A percentile compares a stretch with the other conserved stretches of the same genome.
phyloP scores from a whole-genome alignment of 257 asterid genomes.

The Verbascum thapsus region DNA sequence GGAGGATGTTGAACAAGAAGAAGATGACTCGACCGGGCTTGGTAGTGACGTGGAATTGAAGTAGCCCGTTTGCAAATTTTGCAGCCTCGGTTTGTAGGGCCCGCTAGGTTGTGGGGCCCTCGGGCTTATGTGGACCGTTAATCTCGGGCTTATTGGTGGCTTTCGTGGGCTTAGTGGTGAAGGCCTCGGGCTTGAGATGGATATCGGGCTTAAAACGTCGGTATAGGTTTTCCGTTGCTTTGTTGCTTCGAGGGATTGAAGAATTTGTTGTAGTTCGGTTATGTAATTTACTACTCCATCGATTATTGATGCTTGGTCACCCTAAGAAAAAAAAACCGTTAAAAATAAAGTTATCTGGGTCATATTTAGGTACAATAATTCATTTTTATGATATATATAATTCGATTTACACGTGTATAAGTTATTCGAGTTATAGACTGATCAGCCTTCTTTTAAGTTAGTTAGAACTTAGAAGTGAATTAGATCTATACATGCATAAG shows the following conservation, averaged over 20 bases:
- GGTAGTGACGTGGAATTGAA: constrained; percentile 36
- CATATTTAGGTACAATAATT: too few relatives aligned
- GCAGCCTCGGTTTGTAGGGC: constrained; percentile 60
- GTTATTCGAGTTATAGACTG: too few relatives aligned
- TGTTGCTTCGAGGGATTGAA: constrained; percentile 75
- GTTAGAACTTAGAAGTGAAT: too few relatives aligned
- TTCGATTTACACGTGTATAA: too few relatives aligned
- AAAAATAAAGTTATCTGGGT: too few relatives aligned
- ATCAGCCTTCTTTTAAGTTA: too few relatives aligned
- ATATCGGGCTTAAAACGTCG: constrained; percentile 69
- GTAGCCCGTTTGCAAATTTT: constrained; percentile 32
- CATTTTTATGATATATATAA: too few relatives aligned
- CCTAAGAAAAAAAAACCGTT: constrained; percentile 38
- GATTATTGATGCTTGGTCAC: constrained; percentile 96
- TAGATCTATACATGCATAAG: too few relatives aligned
- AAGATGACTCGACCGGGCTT: constrained; percentile 52
- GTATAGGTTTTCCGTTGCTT: constrained; percentile 75
- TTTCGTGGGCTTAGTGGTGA: constrained; percentile 60
- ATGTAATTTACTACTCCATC: constrained; percentile 91
- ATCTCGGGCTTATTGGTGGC: constrained; percentile 74
- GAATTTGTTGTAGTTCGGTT: constrained; percentile 75
- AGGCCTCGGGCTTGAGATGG: constrained; percentile 55
- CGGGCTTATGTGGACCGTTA: constrained; percentile 80
- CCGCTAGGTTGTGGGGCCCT: constrained; percentile 78
- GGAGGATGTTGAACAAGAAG: constrained; percentile 51